Conservation (phyloP, 2,329 filamentous ascomycete genomes). For the Penicillium sp. region DNA sequence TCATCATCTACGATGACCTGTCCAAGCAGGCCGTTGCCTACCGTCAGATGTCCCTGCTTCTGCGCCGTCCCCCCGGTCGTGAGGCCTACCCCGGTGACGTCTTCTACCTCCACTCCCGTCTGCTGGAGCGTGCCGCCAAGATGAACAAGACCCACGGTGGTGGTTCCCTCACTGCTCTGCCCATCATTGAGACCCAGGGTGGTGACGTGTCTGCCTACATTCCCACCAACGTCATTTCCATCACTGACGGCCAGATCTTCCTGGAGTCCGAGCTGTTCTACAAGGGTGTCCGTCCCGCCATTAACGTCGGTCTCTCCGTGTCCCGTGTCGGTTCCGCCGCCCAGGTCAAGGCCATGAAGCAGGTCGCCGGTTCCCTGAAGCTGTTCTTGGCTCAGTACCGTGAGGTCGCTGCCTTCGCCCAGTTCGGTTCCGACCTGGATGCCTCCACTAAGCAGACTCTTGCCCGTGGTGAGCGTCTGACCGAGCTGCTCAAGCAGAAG, state of each 20-base stretch:
- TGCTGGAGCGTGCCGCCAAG: conserved; percentile 98
- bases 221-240: conserved; percentile 99
- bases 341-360: conserved; percentile 99
- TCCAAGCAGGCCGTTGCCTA: conserved; percentile 98
- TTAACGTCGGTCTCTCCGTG: conserved; percentile 99
- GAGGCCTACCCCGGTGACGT: conserved; percentile 99
- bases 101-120: conserved; percentile 99
- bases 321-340: conserved; percentile 99
- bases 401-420: conserved; percentile 98
- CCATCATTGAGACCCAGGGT: conserved; percentile 98
- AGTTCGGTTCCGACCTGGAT: conserved; percentile 99
- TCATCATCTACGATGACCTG: conserved; percentile 91
- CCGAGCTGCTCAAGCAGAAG: conserved; percentile 99
- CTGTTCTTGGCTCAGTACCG: conserved; percentile 99
- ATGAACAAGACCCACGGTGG: conserved; percentile 93
- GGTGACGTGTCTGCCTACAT: conserved; percentile 99
- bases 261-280: conserved; percentile 99
- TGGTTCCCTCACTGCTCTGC: conserved; percentile 94
- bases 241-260: conserved; percentile 99
- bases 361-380: conserved; percentile 99
- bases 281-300: conserved; percentile 99
- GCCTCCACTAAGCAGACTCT: conserved; percentile 98
- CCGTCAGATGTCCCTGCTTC: conserved; percentile 97
- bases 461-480: conserved; percentile 95
- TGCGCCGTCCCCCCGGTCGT: conserved; percentile 96